A percentile compares a stretch with the other conserved stretches of the same genome.
These are phyloP conservation scores for Suillus americanus DNA, from an alignment of 768 basidiomycete species.

Conservation along the genomic window DNA sequence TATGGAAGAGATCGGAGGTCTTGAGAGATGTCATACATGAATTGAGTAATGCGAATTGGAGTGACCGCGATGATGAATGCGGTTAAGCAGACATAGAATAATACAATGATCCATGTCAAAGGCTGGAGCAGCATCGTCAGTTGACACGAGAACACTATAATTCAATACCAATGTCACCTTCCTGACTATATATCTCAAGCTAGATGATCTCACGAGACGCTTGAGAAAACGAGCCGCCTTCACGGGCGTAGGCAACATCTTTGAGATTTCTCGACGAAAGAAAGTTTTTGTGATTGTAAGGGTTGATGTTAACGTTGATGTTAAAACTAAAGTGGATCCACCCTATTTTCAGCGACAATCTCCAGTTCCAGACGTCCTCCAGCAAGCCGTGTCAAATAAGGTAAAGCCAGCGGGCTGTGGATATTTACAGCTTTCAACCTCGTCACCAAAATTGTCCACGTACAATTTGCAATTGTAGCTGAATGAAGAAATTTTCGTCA, in stretches of 20 bases:
- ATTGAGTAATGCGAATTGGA: conserved; percentile 67
- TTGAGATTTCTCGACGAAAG: background rate
- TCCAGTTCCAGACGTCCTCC: background rate
- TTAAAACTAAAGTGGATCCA: background rate
- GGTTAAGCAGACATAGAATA: conserved; percentile 53
- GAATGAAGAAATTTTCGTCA: conserved; percentile 82
- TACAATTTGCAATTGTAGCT: background rate
- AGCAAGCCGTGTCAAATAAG: background rate
- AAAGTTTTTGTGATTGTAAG: conserved; percentile 22
- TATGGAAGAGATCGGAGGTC: conserved; percentile 54
- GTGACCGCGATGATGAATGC: conserved; percentile 50
- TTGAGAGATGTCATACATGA: conserved; percentile 65
- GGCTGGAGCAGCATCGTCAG: conserved; percentile 37
- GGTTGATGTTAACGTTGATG: background rate
- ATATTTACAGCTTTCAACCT: background rate
- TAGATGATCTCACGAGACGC: conserved; percentile 15
- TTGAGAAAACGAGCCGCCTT: conserved; percentile 26
- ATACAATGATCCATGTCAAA: conserved; percentile 52
- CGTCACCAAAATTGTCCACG: background rate
- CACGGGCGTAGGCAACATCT: background rate
- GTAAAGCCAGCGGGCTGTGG: background rate
- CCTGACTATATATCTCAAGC: conserved; percentile 48
- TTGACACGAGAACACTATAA: background rate
- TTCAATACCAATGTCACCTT: conserved; percentile 42
- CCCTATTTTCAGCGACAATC: background rate